Evolutionary conservation across 192 early-diverging fungal genomes (phyloP), one percentile per base, ranked within the genome.

Genomic region (Gaertneriomyces semiglobifer): DNA sequence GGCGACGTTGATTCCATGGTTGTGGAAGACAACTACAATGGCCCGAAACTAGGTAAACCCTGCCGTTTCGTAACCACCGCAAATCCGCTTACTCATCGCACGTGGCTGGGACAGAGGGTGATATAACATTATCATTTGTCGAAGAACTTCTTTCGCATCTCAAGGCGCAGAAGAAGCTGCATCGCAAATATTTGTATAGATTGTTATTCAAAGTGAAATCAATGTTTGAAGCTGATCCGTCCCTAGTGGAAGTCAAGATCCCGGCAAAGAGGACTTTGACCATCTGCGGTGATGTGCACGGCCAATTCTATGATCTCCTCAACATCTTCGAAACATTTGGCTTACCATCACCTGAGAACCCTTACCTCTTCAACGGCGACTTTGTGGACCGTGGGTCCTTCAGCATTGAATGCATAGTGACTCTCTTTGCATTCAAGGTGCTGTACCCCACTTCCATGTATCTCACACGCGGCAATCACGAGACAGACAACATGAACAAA

Each of bases 321-420:
- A 88, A 99, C 70, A 95, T 99, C 33, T 95, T 99, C 72, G 84
- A 93, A 61, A 78, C 89, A 68, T 96, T 96, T 75, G 97, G 97
- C 6, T 79, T 87, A 51, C 97, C 97, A 5, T 89, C 90, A 0
- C 75, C 82, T 18, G 87, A 77, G 5, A 90, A 93, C 54, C 40
- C 50, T 38, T 69, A 75, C 52, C 79, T 96, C 73, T 97, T 93
- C 75, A 97, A 96, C 77, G 97, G 97, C 58, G 97, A 99, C 71
- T 98, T 99, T 84, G 97, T 99, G 12, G 97, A 99, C 77, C 90
- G 97, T 55, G 97, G 97, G 14, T 93, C 90, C 42, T 99, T 99
- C 78, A 95, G 93, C 12, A 76, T 99, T n/a, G 97, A 99, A 74
- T 90, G 94, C 60, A 90, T 98, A 60, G 70, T 96, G 51, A 87